Base-by-base conservation (phyloP, 495 filamentous ascomycete genomes). In the Letharia columbiana region DNA sequence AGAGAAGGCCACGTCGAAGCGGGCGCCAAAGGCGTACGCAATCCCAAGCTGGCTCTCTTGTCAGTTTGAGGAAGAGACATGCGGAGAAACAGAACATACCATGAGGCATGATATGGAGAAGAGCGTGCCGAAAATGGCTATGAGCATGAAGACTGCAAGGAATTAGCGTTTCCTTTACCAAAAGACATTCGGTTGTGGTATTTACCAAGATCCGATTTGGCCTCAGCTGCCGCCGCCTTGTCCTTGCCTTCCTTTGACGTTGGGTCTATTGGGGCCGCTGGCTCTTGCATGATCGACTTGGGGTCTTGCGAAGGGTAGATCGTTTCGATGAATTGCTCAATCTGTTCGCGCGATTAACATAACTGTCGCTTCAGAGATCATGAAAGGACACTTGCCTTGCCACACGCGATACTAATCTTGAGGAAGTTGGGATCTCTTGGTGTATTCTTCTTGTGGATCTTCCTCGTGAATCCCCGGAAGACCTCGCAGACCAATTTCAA, bases 261-360 rank as follows among this genome's bases (percentile, higher is more conserved):
- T 77, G 74, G 44, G 75, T 67, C 66, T 73, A 64, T 65, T 83
- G 81, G 40, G 77, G 76, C 42, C 71, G 77, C 63, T 76, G 67
- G 66, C 58, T 70, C 67, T 61, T 65, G 64, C 35, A 70, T 68
- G 58, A 82, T 75, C 28, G 77, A 79, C 64, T 80, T 76, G 20
- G 82, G 82, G 52, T 77, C 80, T 69, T 89, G 86, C 18, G 86
- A 84, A 9, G 94, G 94, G 85, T 92, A 98, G 71, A 98, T 88
- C 10, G 85, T 84, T 75, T 98, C 94, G 69, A 98, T 96, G 76
- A 96, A 98, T 82, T 96, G 91, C 74, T 98, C 94, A 61, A 97
- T 90, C 91, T 97, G 71, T 33, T 61, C 18, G 40, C 45, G 41
- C n/a, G 56, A 70, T 66, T 17, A 62, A 9, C 49, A 60, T 61